phyloP scores from a whole-genome alignment of 129 eudicot species.

The Tanacetum coccineum region DNA sequence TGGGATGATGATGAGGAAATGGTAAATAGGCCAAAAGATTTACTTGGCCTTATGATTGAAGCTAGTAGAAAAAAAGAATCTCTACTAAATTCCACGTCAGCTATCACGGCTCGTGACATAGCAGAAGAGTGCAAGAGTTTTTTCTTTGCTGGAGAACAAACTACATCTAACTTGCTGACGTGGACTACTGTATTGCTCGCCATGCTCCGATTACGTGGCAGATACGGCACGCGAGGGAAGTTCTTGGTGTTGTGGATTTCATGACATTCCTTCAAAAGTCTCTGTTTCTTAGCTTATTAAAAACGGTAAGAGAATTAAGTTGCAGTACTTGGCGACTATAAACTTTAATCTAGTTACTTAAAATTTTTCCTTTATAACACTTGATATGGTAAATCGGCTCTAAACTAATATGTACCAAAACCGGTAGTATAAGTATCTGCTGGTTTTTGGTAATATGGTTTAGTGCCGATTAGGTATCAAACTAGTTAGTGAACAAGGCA shows the following conservation, averaged over 20 bases:
- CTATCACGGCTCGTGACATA: slow-evolving; percentile 62
- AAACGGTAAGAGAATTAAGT: too few species aligned
- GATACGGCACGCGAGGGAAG: slow-evolving; percentile 92
- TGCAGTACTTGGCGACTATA: too few species aligned
- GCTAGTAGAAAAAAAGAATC: slow-evolving; percentile 52
- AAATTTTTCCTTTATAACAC: too few species aligned
- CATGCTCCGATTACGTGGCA: slow-evolving; percentile 97
- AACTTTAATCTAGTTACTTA: too few species aligned
- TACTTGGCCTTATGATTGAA: slow-evolving; percentile 81
- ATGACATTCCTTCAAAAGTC: slow-evolving; percentile 80
- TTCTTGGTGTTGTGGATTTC: slow-evolving; percentile 74
- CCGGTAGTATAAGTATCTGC: too few species aligned
- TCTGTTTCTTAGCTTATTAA: slow-evolving; percentile 74
- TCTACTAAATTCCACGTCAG: slow-evolving; percentile 18
- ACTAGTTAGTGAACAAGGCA: too few species aligned
- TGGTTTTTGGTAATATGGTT: too few species aligned
- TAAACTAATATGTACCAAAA: too few species aligned
- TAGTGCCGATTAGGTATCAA: too few species aligned
- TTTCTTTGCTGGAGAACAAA: slow-evolving; percentile 89
- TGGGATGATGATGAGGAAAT: slow-evolving; percentile 28
- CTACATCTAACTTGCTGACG: slow-evolving; percentile 89
- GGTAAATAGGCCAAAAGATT: slow-evolving; percentile 68
- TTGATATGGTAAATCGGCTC: too few species aligned
- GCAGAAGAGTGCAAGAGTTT: slow-evolving; percentile 94
- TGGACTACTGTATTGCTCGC: slow-evolving; percentile 91